Conservation (phyloP, 352 stramenopile genomes). For the Vaucheria bursata region DNA sequence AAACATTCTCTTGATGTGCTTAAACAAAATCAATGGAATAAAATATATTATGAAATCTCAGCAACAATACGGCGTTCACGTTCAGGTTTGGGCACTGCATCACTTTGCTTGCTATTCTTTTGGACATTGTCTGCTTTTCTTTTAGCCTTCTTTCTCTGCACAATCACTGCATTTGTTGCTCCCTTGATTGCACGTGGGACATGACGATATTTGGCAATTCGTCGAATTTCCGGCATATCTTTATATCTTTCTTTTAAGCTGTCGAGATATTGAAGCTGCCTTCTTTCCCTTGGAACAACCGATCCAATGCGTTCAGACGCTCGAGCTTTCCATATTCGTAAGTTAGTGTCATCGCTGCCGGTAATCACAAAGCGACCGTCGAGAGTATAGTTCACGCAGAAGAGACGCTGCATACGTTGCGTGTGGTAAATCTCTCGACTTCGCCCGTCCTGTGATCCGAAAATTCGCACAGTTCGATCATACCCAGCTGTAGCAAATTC, state of each 20-base stretch:
- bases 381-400: conserved; percentile 71
- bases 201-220: conserved; percentile 77
- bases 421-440: conserved; percentile 86
- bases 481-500: conserved; percentile 97
- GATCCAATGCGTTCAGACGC: conserved; percentile 55
- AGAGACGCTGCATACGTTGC: conserved; percentile 96
- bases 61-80: conserved; percentile 1
- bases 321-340: conserved; percentile 93
- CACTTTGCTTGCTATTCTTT: conserved; percentile 54
- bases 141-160: conserved; percentile 65
- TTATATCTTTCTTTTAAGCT: conserved; percentile 86
- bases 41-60: conserved; percentile 5
- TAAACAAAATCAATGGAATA: background rate
- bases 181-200: conserved; percentile 97
- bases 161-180: conserved; percentile 71
- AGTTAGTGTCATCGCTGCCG: conserved; percentile 97
- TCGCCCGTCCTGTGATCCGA: conserved; percentile 69
- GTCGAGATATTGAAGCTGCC: conserved; percentile 90
- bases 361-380: conserved; percentile 79
- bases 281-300: conserved; percentile 61
- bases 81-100: conserved; percentile 7
- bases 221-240: conserved; percentile 84
- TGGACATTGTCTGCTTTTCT: conserved; percentile 72
- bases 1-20: background rate
- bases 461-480: conserved; percentile 96